Evolutionary conservation across 768 basidiomycete species (phyloP).

Genomic region (Mycena filopes): DNA sequence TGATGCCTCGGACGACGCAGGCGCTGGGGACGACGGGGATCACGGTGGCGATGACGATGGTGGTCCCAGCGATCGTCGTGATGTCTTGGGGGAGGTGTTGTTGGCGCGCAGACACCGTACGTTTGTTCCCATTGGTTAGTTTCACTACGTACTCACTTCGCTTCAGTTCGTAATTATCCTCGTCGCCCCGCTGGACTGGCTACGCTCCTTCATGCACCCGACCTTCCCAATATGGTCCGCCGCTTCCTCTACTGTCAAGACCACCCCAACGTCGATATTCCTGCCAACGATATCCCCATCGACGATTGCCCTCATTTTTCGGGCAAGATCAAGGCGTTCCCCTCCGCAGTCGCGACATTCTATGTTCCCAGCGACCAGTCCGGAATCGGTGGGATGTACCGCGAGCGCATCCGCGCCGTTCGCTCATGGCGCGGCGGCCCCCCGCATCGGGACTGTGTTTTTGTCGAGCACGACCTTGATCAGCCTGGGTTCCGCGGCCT

Average conservation of each 20-base stretch:
- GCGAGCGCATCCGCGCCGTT: slow-evolving; percentile 43
- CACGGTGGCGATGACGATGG: not conserved
- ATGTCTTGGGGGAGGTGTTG: slow-evolving; percentile 14
- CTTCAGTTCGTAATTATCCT: not conserved
- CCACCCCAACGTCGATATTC: slow-evolving; percentile 22
- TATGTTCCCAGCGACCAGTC: slow-evolving; percentile 49
- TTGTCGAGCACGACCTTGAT: slow-evolving; percentile 33
- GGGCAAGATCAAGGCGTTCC: slow-evolving; percentile 36
- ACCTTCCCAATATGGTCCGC: not conserved
- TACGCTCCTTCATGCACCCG: not conserved
- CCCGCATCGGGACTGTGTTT: slow-evolving; percentile 43
- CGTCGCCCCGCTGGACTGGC: not conserved
- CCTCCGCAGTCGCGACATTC: slow-evolving; percentile 44
- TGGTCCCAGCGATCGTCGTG: not conserved
- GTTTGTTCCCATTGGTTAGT: slow-evolving; percentile 4
- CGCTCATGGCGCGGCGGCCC: slow-evolving; percentile 40
- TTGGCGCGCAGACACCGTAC: slow-evolving; percentile 15
- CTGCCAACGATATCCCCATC: slow-evolving; percentile 24
- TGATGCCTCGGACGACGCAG: no score
- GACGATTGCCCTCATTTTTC: slow-evolving; percentile 33
- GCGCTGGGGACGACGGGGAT: slow-evolving; percentile 19
- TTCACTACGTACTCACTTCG: slow-evolving; percentile 24
- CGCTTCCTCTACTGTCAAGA: slow-evolving; percentile 41
- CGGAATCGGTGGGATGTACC: slow-evolving; percentile 42
- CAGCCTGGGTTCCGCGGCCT: slow-evolving; percentile 39